These are phyloP conservation scores for Mycocentrospora acerina DNA, from an alignment of 2,329 filamentous ascomycete species.

Conservation along the genomic window DNA sequence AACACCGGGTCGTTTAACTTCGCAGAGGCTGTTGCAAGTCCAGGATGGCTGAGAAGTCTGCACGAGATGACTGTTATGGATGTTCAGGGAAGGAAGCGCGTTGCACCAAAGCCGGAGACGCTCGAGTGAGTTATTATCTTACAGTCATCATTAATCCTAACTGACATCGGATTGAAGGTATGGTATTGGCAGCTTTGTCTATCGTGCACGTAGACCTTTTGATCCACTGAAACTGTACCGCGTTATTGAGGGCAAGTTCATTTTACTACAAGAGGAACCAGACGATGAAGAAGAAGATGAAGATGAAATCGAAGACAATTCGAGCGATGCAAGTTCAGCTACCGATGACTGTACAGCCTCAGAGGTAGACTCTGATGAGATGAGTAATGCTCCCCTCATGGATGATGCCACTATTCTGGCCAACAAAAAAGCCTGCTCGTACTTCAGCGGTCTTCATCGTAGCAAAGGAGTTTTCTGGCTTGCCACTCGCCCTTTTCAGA, in stretches of 20 bases:
- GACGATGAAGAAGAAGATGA: constrained; percentile 37
- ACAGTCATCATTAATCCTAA: not conserved
- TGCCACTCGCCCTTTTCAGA: constrained; percentile 58
- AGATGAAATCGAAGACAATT: constrained; percentile 21
- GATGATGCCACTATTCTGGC: constrained; percentile 50
- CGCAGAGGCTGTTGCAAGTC: constrained; percentile 62
- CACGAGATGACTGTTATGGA: constrained; percentile 67
- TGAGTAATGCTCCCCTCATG: constrained; percentile 28
- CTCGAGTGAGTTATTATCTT: constrained; percentile 55
- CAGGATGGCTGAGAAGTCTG: constrained; percentile 70
- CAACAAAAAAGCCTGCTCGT: constrained; percentile 57
- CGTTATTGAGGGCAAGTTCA: constrained; percentile 47
- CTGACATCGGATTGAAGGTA: constrained; percentile 47
- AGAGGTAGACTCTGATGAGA: constrained; percentile 16
- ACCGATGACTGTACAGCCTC: constrained; percentile 17
- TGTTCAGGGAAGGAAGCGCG: constrained; percentile 54
- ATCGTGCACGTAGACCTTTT: constrained; percentile 55
- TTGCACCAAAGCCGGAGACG: constrained; percentile 69
- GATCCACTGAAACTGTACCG: constrained; percentile 45
- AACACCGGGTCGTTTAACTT: constrained; percentile 67
- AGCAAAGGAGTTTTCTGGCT: constrained; percentile 65
- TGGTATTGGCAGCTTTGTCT: constrained; percentile 71
- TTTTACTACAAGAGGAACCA: constrained; percentile 43
- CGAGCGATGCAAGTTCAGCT: constrained; percentile 15
- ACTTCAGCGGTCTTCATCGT: constrained; percentile 59